Conservation (phyloP, 2,329 filamentous ascomycete genomes). For the Cladobotryum mycophilum region DNA sequence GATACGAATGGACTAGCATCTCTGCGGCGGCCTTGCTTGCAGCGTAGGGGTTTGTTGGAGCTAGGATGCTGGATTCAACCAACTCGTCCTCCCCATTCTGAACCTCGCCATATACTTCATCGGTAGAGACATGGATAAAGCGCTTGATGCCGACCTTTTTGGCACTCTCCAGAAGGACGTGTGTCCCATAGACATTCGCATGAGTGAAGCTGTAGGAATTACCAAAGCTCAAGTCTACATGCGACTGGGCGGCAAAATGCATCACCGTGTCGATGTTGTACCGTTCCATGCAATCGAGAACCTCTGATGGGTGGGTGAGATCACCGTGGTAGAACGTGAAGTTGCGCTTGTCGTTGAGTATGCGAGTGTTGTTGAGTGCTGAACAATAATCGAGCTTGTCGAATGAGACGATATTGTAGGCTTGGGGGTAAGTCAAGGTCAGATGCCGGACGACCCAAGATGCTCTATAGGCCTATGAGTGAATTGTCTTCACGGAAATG, state of each 20-base stretch:
- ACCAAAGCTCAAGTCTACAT: conserved; percentile 76
- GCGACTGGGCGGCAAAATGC: conserved; percentile 80
- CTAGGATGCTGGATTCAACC: conserved; percentile 65
- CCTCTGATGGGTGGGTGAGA: conserved; percentile 63
- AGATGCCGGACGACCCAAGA: conserved; percentile 80
- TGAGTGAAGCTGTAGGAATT: conserved; percentile 77
- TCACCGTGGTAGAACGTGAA: conserved; percentile 78
- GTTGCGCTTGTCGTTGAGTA: conserved; percentile 60
- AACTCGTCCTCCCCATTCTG: conserved; percentile 65
- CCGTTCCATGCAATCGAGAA: conserved; percentile 63
- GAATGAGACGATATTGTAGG: conserved; percentile 75
- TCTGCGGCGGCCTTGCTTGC: conserved; percentile 77
- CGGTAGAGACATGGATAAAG: conserved; percentile 78
- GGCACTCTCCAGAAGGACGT: conserved; percentile 71
- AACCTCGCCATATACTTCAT: conserved; percentile 81
- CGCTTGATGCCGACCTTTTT: conserved; percentile 63
- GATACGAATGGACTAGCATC: conserved; percentile 82
- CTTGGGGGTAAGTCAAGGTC: conserved; percentile 62
- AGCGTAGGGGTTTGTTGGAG: conserved; percentile 76
- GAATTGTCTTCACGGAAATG: neutral
- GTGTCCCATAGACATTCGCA: conserved; percentile 79
- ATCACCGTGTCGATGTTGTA: conserved; percentile 73
- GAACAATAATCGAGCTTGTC: conserved; percentile 82
- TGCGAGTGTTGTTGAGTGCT: conserved; percentile 70
- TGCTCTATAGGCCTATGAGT: conserved; percentile 43